Percentiles rank a stretch among this genome's conserved stretches.
These are phyloP conservation scores for Solanum paucissectum DNA, from an alignment of 257 asterid species.

Conservation along the genomic window DNA sequence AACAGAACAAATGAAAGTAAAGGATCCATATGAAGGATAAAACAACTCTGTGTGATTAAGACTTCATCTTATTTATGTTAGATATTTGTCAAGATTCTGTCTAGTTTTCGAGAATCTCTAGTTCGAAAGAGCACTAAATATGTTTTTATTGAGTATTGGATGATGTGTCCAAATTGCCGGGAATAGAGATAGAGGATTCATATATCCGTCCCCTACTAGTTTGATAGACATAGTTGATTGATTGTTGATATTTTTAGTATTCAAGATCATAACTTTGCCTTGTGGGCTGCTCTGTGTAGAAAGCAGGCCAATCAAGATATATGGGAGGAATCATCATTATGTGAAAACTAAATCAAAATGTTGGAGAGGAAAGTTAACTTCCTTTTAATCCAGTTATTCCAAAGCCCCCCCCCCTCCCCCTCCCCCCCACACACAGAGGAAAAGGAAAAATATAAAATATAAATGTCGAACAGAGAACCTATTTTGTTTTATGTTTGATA, in stretches of 20 bases:
- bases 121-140: neutral
- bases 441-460: no score
- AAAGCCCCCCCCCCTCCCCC: no score
- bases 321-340: no score
- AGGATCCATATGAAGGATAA: neutral
- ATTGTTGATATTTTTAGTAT: neutral
- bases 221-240: neutral
- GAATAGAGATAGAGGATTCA: neutral
- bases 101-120: neutral
- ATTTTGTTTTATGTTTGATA: neutral
- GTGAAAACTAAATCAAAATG: no score
- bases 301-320: no score
- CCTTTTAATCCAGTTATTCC: no score
- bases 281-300: no score
- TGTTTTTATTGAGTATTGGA: neutral
- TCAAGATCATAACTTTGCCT: neutral
- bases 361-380: no score
- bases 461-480: neutral
- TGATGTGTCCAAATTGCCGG: neutral
- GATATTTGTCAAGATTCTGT: neutral
- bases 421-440: no score
- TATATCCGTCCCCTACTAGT: neutral
- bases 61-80: neutral
- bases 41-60: neutral
- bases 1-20: neutral